Percentiles rank a stretch among this genome's conserved stretches.
phyloP scores from a whole-genome alignment of 2,329 filamentous ascomycete genomes.

The Claviceps sp. region DNA sequence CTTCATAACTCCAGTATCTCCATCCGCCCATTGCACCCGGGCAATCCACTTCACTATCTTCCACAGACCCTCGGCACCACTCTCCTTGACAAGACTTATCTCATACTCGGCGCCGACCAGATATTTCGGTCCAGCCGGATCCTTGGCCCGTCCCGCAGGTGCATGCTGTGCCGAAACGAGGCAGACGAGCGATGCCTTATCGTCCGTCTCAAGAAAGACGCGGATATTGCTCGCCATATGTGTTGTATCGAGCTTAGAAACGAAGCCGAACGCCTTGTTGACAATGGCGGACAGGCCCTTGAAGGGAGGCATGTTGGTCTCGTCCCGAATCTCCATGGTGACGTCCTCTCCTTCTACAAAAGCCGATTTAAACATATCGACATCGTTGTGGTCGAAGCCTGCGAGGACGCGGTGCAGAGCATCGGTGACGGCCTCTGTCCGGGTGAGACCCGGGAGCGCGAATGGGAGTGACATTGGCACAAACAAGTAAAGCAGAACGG shows the following conservation, averaged over 20 bases:
- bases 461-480: not conserved
- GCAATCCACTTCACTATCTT: slow-evolving; percentile 19
- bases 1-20: slow-evolving; percentile 1
- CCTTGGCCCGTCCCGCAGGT: not conserved
- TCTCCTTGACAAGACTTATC: slow-evolving; percentile 16
- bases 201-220: slow-evolving; percentile 12
- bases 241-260: slow-evolving; percentile 13
- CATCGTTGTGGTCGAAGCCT: slow-evolving; percentile 3
- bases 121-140: slow-evolving; percentile 8
- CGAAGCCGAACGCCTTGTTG: slow-evolving; percentile 1
- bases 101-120: slow-evolving; percentile 16
- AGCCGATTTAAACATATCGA: slow-evolving; percentile 1
- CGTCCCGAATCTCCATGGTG: not conserved
- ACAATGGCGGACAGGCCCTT: slow-evolving; percentile 1
- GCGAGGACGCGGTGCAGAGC: slow-evolving; percentile 3
- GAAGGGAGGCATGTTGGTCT: not conserved
- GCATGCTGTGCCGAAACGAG: not conserved
- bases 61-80: slow-evolving; percentile 15
- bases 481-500: no score
- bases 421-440: slow-evolving; percentile 3
- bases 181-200: not conserved
- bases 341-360: not conserved
- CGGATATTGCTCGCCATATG: slow-evolving; percentile 19
- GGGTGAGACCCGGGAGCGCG: not conserved
- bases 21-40: slow-evolving; percentile 18